Conservation (phyloP, 495 filamentous ascomycete species). For the Neurospora cerealis region DNA sequence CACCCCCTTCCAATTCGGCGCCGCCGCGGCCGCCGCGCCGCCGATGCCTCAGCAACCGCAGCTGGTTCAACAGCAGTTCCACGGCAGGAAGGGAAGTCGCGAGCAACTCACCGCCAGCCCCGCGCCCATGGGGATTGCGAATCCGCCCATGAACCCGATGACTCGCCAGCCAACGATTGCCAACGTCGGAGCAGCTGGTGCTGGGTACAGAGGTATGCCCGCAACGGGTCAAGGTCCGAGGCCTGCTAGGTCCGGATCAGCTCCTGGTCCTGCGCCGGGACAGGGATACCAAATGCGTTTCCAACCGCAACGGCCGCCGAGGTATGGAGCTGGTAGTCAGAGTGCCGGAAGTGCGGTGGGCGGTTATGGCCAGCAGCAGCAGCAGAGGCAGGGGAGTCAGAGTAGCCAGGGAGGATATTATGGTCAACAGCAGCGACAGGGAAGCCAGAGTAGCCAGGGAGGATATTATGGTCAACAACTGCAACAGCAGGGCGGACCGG, state of each 20-base stretch:
- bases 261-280: background rate
- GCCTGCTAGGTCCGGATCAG: background rate
- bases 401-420: background rate
- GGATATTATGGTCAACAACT: background rate
- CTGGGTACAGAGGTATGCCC: background rate
- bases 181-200: background rate
- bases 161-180: background rate
- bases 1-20: background rate
- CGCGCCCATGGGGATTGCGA: background rate
- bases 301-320: background rate
- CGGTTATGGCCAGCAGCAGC: background rate
- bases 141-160: background rate
- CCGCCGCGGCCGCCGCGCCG: background rate
- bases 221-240: background rate
- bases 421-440: background rate
- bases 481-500: background rate
- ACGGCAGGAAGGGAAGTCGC: background rate
- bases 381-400: background rate
- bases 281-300: background rate
- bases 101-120: background rate
- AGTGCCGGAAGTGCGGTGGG: background rate
- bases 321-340: background rate
- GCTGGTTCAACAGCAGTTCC: background rate
- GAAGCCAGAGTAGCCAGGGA: background rate
- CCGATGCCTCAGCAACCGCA: background rate